These are phyloP conservation scores for Aspergillus sp. DNA, from an alignment of 2,329 filamentous ascomycete species.

Conservation along the genomic window DNA sequence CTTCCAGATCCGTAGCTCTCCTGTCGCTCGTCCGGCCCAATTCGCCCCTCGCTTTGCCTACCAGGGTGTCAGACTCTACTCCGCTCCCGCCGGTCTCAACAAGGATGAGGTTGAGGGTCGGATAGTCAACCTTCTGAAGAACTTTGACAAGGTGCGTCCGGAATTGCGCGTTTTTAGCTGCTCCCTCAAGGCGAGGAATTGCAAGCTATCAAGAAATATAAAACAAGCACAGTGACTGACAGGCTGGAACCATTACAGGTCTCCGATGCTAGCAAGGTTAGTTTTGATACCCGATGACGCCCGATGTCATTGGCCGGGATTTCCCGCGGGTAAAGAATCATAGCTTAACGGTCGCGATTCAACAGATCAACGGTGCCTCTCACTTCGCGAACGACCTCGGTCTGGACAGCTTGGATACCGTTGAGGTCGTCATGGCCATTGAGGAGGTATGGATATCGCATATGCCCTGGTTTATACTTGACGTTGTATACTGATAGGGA, in stretches of 20 bases:
- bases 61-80: constrained; percentile 79
- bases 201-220: background rate
- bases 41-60: constrained; percentile 64
- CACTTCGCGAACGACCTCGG: constrained; percentile 98
- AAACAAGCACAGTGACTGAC: constrained; percentile 10
- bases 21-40: constrained; percentile 63
- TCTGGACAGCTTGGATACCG: constrained; percentile 94
- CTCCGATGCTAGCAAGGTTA: constrained; percentile 44
- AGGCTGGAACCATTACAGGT: constrained; percentile 29
- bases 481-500: constrained; percentile 15
- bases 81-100: constrained; percentile 73
- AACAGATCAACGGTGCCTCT: constrained; percentile 75
- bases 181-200: background rate
- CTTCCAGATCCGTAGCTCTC: constrained; percentile 60
- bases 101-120: constrained; percentile 86
- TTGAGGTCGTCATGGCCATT: constrained; percentile 99
- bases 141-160: constrained; percentile 86
- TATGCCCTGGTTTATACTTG: constrained; percentile 13
- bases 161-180: constrained; percentile 6
- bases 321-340: constrained; percentile 6
- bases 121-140: constrained; percentile 88
- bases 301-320: background rate
- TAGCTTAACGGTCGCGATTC: constrained; percentile 27
- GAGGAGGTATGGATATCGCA: constrained; percentile 70
- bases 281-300: constrained; percentile 12